Base-by-base conservation (phyloP, 108 stramenopile genomes). In the Bacterosira constricta region DNA sequence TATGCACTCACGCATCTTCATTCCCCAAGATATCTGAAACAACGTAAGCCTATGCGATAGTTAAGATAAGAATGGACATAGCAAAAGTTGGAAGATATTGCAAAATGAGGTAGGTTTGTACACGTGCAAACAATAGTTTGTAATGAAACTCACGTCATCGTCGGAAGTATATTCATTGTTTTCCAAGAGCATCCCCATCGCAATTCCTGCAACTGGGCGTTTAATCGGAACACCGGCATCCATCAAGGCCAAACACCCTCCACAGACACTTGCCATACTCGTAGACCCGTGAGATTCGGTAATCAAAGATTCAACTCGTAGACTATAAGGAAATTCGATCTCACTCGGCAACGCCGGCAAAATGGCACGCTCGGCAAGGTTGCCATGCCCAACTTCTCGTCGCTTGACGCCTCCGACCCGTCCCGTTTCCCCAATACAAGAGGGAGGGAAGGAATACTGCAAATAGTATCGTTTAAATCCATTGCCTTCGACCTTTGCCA, bases 371-470 rank as follows among this genome's bases (percentile, higher is more conserved):
- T 94, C 92, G 42, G 93, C 92, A 13, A 96, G 65, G 34, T 93
- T 89, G 17, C 96, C 96, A 74, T 94, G 92, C 36, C 93, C 92
- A 42, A 96, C 80, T 81, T 94, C 94, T 57, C 97, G 84, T 30
- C 94, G 77, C 35, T 93, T 93, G 4, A 93, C 92, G 8, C 91
- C 92, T 5, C 96, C 96, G 1, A 83, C 81, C 65, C 90, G 75
- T 23, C 96, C 97, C 25, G 96, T 95, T 71, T 97, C 96, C 23
- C 96, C 97, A 7, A 97, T 95, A 63, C 90, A 93, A 73, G 87
- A 89, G 8, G 97, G 97, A 42, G 96, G 97, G 71, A 98, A 98
- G 21, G 90, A 78, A 54, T 98, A 98, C 77, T 98, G 97, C 71
- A 98, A 71, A 71, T 98, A 98, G 55, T 96, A 98, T 37, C 91